Percentiles rank a stretch among this genome's conserved stretches.
These are phyloP conservation scores for Leucogyrophana mollusca DNA, from an alignment of 768 basidiomycete genomes.

Conservation along the genomic window DNA sequence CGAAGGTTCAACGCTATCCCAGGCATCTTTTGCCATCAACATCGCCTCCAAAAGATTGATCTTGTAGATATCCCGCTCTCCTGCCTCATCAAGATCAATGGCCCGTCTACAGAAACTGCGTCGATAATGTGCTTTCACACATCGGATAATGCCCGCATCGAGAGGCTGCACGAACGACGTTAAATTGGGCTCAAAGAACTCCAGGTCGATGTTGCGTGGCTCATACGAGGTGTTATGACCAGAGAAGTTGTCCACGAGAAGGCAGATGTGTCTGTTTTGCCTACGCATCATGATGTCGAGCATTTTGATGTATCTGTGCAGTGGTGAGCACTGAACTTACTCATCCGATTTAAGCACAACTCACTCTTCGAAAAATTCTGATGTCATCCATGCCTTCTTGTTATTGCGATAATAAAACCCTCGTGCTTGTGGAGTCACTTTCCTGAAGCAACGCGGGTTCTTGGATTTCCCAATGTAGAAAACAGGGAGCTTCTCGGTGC, in stretches of 20 bases:
- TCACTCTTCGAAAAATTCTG: slow-evolving; percentile 32
- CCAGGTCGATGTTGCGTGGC: slow-evolving; percentile 4
- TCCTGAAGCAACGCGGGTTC: slow-evolving; percentile 30
- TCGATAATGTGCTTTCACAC: slow-evolving; percentile 38
- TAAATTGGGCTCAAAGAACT: slow-evolving; percentile 25
- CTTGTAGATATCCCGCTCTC: slow-evolving; percentile 32
- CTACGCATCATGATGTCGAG: slow-evolving; percentile 15
- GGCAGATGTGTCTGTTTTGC: slow-evolving; percentile 9
- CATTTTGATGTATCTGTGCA: slow-evolving; percentile 21
- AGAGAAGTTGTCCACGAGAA: slow-evolving; percentile 6
- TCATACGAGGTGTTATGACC: slow-evolving; percentile 5
- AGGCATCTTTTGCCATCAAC: slow-evolving; percentile 29
- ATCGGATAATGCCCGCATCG: slow-evolving; percentile 10
- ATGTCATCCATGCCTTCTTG: slow-evolving; percentile 40
- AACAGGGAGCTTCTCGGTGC: slow-evolving; percentile 28
- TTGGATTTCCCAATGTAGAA: slow-evolving; percentile 36
- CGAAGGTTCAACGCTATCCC: slow-evolving; percentile 23
- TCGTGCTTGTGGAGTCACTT: slow-evolving; percentile 13
- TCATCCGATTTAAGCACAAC: slow-evolving; percentile 3
- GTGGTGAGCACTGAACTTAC: not conserved
- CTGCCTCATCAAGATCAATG: slow-evolving; percentile 31
- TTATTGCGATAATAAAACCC: slow-evolving; percentile 39
- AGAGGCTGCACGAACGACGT: slow-evolving; percentile 36
- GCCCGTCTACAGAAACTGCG: slow-evolving; percentile 22
- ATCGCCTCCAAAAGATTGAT: slow-evolving; percentile 35